phyloP scores from a whole-genome alignment of 1,284 basidiomycete genomes.

The Melanopsichium pennsylvanicum region DNA sequence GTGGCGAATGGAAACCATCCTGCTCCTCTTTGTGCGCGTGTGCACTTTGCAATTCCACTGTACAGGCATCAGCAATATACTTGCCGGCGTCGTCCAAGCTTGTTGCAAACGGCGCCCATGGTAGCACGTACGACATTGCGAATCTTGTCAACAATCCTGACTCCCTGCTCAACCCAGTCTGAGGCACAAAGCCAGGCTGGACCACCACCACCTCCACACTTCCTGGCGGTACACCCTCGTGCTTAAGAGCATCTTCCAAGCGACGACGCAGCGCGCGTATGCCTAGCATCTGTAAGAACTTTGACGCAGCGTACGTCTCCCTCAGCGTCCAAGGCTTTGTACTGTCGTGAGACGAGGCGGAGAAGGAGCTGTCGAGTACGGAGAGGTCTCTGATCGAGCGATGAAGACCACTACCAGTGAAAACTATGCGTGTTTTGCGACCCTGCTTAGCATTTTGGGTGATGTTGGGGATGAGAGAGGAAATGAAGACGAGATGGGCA shows the following conservation, averaged over 20 bases:
- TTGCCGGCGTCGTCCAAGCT: conserved; percentile 26
- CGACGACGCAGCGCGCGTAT: conserved; percentile 37
- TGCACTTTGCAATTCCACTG: conserved; percentile 1
- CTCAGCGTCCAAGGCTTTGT: conserved; percentile 26
- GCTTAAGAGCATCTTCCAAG: conserved; percentile 3
- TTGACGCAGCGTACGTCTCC: conserved; percentile 43
- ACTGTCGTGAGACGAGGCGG: conserved; percentile 4
- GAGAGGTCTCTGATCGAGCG: conserved; percentile 23
- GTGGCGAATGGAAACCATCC: conserved; percentile 16
- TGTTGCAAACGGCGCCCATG: conserved; percentile 35
- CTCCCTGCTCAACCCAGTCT: conserved; percentile 33
- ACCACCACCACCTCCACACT: conserved; percentile 35
- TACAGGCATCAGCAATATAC: conserved; percentile 42
- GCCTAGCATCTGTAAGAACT: conserved; percentile 48
- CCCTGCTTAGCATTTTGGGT: conserved; percentile 15
- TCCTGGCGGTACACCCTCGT: background rate
- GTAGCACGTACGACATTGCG: conserved; percentile 39
- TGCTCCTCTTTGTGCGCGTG: background rate
- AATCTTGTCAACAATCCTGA: conserved; percentile 17
- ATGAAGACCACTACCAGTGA: conserved; percentile 46
- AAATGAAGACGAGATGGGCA: conserved; percentile 44
- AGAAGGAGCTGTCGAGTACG: conserved; percentile 23
- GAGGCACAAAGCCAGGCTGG: conserved; percentile 44
- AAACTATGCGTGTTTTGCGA: conserved; percentile 42
- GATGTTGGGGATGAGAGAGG: conserved; percentile 21